These are phyloP conservation scores for Crithidia sp. DNA, from an alignment of 208 protist genomes.

Conservation along the genomic window DNA sequence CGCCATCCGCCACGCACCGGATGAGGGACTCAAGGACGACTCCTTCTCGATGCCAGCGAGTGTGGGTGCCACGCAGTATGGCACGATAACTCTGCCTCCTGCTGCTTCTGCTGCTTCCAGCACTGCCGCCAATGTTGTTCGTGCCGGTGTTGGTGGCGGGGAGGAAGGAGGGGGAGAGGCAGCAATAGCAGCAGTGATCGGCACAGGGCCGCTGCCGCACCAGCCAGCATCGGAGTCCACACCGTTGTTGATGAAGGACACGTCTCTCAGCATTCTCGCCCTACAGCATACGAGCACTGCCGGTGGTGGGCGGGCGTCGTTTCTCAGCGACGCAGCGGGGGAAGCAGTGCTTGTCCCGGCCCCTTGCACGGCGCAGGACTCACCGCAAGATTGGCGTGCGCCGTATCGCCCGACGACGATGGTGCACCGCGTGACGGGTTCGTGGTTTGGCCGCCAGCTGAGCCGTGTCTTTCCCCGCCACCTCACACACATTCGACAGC, in stretches of 20 bases:
- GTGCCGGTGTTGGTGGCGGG: neutral
- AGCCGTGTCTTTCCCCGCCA: neutral
- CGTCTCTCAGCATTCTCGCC: conserved; percentile 17
- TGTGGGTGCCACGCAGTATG: neutral
- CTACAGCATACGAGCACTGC: neutral
- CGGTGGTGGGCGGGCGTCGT: neutral
- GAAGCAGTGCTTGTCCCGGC: neutral
- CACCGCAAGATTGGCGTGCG: neutral
- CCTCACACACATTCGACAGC: neutral
- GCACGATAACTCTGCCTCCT: conserved; percentile 8
- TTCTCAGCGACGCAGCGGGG: neutral
- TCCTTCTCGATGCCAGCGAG: neutral
- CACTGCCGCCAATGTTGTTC: neutral
- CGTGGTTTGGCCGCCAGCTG: conserved; percentile 6
- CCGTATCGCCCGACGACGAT: neutral
- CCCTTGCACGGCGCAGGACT: neutral
- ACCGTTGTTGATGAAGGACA: conserved; percentile 10
- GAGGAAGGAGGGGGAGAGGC: neutral
- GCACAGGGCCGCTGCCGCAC: neutral
- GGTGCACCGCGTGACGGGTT: neutral
- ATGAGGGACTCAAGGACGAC: neutral
- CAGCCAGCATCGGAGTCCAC: neutral
- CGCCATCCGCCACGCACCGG: neutral
- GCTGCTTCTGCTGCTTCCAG: neutral
- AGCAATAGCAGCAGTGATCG: neutral